phyloP scores from a whole-genome alignment of 805 yeast genomes.

The Komagataella kurtzmanii region DNA sequence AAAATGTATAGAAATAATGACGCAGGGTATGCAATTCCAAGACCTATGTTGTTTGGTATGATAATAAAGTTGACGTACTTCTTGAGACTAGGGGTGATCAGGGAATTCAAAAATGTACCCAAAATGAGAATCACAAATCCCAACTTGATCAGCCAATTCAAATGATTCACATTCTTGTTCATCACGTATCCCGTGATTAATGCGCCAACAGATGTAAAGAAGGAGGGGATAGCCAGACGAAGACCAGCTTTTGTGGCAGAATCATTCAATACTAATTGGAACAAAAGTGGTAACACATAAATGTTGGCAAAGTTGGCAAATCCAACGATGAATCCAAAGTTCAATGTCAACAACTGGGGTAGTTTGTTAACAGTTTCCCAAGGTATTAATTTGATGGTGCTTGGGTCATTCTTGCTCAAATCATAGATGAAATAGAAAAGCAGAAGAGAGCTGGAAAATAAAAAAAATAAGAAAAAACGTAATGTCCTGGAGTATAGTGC shows the following conservation, averaged over 20 bases:
- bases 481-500: conserved; percentile 12
- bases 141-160: conserved; percentile 14
- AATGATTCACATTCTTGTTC: conserved; percentile 15
- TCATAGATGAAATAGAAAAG: conserved; percentile 6
- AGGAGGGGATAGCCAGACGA: conserved; percentile 25
- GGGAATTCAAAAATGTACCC: conserved; percentile 20
- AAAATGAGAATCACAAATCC: conserved; percentile 22
- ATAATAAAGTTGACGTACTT: conserved; percentile 16
- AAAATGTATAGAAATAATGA: conserved; percentile 23
- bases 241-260: conserved; percentile 26
- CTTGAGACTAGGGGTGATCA: conserved; percentile 11
- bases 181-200: conserved; percentile 23
- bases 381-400: conserved; percentile 18
- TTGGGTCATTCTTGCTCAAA: conserved; percentile 6
- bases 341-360: conserved; percentile 13
- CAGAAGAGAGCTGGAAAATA: conserved; percentile 5
- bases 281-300: conserved; percentile 26
- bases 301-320: conserved; percentile 25
- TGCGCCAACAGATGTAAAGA: conserved; percentile 29
- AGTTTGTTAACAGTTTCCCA: conserved; percentile 12
- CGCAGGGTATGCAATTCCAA: conserved; percentile 23
- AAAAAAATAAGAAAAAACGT: conserved; percentile 6
- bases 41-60: conserved; percentile 24
- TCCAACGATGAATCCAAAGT: conserved; percentile 22
- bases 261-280: conserved; percentile 27